phyloP scores from a whole-genome alignment of 305 asterid species.

The Ruellia speciosa region DNA sequence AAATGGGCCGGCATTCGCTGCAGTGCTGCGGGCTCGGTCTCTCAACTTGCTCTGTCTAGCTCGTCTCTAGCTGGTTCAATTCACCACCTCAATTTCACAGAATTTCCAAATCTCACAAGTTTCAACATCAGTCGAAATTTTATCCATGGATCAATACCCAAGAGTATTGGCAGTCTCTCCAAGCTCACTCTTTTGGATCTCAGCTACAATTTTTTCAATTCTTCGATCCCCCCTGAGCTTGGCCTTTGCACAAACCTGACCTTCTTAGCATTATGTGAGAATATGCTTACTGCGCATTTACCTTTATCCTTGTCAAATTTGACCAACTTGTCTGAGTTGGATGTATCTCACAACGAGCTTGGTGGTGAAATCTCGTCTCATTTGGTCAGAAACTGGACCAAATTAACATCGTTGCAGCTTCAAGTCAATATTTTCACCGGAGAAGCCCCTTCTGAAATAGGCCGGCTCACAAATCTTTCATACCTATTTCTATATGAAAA shows the following conservation, averaged over 20 bases:
- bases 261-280: constrained; percentile 45
- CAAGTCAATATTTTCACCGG: constrained; percentile 45
- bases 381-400: constrained; percentile 42
- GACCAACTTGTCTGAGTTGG: constrained; percentile 34
- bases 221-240: constrained; percentile 44
- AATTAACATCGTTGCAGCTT: constrained; percentile 37
- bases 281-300: constrained; percentile 45
- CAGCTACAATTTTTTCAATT: constrained; percentile 33
- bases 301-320: constrained; percentile 52
- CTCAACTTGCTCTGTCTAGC: constrained; percentile 32
- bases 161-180: constrained; percentile 36
- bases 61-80: constrained; percentile 32
- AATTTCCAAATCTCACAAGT: constrained; percentile 30
- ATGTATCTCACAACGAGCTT: constrained; percentile 43
- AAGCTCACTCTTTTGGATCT: constrained; percentile 39
- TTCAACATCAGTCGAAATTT: constrained; percentile 39
- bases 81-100: constrained; percentile 32
- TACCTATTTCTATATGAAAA: constrained; percentile 36
- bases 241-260: constrained; percentile 53
- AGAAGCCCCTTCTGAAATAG: constrained; percentile 48
- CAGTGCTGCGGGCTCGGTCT: constrained; percentile 34
- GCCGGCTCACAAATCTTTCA: constrained; percentile 30
- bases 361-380: constrained; percentile 37
- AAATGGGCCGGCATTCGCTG: constrained; percentile 55
- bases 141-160: constrained; percentile 51